Base-by-base conservation (phyloP, 768 basidiomycete genomes). In the Boletus pseudopeckii region DNA sequence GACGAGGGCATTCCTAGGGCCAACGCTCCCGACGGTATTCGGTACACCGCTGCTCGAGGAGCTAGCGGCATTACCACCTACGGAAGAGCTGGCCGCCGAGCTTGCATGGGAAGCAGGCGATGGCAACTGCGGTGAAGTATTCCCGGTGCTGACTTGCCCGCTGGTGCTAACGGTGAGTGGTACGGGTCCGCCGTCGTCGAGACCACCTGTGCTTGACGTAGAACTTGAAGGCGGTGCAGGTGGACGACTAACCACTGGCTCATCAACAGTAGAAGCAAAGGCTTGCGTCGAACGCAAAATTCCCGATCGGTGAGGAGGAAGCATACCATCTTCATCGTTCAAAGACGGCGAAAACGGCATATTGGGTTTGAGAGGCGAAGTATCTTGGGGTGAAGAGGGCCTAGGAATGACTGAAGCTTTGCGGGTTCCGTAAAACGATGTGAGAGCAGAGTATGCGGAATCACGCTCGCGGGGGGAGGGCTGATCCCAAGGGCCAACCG, bases 61-160 rank as follows among this genome's bases (percentile, higher is more conserved):
- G 39, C 69, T 72, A 20, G 69, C 36, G 2, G 57, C 60, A 8
- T 58, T 66, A 26, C 69, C 71, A 13, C 70, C 66, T 1, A 41
- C 46, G 5, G 71, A 69, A 24, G 68, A 75, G 53, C 75, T 76
- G 47, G 71, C 62, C 5, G 75, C 74, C 36, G 77, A 77, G 37
- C 85, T 81, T 9, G 79, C 75, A 52, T 83, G 81, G 20, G 87
- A 88, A 45, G 82, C 82, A 42, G 90, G 90, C 5, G 87, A 89
- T 14, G 89, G 87, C 28, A 90, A 66, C 63, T 90, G 86, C 4
- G 89, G 89, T 15, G 89, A 90, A 30, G 72, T 66, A 51, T 67
- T 71, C 18, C 69, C 69, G 2, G 67, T 59, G 22, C 55, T 75
- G 63, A 55, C 50, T 48, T 63, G 68, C 24, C 57, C 70, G 9